Base-by-base conservation (phyloP, 1,139 yeast species). In the Candida sp. region DNA sequence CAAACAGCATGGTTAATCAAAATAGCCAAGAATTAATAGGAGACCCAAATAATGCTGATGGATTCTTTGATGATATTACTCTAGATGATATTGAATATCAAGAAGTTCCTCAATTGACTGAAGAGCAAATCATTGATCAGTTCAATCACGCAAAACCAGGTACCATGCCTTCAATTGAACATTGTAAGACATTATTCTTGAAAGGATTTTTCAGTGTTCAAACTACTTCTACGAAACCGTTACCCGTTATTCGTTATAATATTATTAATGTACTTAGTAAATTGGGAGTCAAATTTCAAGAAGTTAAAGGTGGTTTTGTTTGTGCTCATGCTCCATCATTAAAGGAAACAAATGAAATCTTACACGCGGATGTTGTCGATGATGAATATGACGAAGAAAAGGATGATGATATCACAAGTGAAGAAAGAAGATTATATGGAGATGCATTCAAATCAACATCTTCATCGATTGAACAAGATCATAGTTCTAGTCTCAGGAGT, bases 191-290 rank as follows among this genome's bases (percentile, higher is more conserved):
- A 3, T 78, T 91, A 51, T 90, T 90, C 69, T 77, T 93, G 61
- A 90, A 91, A 63, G 98, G 98, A 1, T 90, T 93, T 58, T 93
- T 93, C 68, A 84, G 95, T 49, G 98, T 91, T 38, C 97, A 90
- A 65, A 87, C 97, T 1, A 93, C 99, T 0, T 89, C 97, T 2
- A 88, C 97, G 4, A 90, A 90, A 56, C 91, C 97, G 21, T 73
- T 93, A 45, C 93, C 95, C 7, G 88, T 87, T 49, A 91, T 93
- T 46, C 81, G 98, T 46, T 82, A 87, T 56, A 91, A 87, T 58
- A 83, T 93, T 40, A 87, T 93, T 30, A 79, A 82, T 29, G 95
- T 87, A 1, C 75, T 93, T 60, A 82, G 82, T 32, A 81, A 81
- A 50, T 71, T 89, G 57, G 91, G 90, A 21, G 95, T 93, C 38